Base-by-base conservation (phyloP, 192 early-diverging fungal species). In the Backusella luteola region DNA sequence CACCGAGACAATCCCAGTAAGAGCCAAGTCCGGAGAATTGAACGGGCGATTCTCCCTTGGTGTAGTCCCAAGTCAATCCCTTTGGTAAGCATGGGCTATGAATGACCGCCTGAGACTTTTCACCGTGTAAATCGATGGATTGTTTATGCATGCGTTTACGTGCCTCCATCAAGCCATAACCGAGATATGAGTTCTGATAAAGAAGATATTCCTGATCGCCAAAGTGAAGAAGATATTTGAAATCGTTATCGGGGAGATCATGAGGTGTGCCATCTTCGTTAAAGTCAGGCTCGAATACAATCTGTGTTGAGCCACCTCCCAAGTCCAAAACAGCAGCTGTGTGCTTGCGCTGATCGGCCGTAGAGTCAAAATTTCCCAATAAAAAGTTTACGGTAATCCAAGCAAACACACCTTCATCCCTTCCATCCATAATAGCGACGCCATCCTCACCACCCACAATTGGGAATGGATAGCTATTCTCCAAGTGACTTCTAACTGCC, bases 321-420 rank as follows among this genome's bases (percentile, higher is more conserved):
- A 96, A 84, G 76, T 96, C 95, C 85, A 96, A 93, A 36, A 95
- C 90, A n/a, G 92, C 95, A 8, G 92, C 95, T 0, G 92, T 94
- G 19, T 79, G 79, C 19, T 75, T 42, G 19, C 53, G 66, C 23
- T 14, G 19, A 26, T 29, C 23, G 3, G 39, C 72, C 63, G 85
- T 76, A 71, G 85, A 79, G 26, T 89, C 90, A 36, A 96, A 86
- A 23, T 84, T 83, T 35, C 88, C 86, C 2, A 94, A 86, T 14
- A 96, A 81, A 70, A 90, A 95, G 81, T 96, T 96, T 26, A 95
- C 91, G 0, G 95, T 96, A 73, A 96, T 93, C 95, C 95, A 96
- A 23, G 95, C 94, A 81, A 90, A 96, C n/a, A 95, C 90, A 71
- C 73, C 95, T 85, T 96, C 95, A 80, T 95, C 91, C 49, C 85